Conservation (phyloP, 2,329 filamentous ascomycete genomes). For the Grosmannia penicillata region DNA sequence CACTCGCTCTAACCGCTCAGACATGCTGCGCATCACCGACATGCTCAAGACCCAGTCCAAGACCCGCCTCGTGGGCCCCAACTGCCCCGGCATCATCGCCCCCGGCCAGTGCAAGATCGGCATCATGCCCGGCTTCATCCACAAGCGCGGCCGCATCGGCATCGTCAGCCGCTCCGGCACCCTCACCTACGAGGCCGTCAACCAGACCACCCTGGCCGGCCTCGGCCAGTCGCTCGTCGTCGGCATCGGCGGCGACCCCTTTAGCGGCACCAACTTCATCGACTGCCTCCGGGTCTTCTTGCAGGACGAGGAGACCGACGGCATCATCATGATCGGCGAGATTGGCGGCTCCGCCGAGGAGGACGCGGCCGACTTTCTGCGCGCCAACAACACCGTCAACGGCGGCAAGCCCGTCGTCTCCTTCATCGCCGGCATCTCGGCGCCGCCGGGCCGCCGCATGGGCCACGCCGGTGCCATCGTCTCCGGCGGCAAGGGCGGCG, state of each 20-base stretch:
- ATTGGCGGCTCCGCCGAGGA: conserved; percentile 96
- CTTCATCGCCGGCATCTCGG: conserved; percentile 97
- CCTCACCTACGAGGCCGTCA: conserved; percentile 98
- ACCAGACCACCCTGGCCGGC: conserved; percentile 95
- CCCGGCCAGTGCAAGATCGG: conserved; percentile 98
- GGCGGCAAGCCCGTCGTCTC: conserved; percentile 84
- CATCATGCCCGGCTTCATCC: conserved; percentile 99
- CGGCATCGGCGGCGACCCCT: conserved; percentile 95
- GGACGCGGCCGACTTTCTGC: conserved; percentile 93
- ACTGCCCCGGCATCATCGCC: conserved; percentile 95
- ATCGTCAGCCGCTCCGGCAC: conserved; percentile 98
- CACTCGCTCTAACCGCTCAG: conserved; percentile 34
- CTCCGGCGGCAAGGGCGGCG: conserved; percentile 91
- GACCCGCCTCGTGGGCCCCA: conserved; percentile 90
- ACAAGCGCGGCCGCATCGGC: conserved; percentile 97
- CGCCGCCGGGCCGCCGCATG: conserved; percentile 92
- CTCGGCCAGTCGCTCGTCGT: conserved; percentile 97
- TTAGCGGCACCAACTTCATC: conserved; percentile 99
- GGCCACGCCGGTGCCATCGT: conserved; percentile 98
- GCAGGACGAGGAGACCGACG: conserved; percentile 88
- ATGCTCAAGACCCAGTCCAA: conserved; percentile 97
- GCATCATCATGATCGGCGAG: conserved; percentile 99
- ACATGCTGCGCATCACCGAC: conserved; percentile 98
- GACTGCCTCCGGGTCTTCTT: conserved; percentile 97
- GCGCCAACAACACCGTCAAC: conserved; percentile 76